Base-by-base conservation (phyloP, 306 rosid genomes). In the Aeschynomene evenia region DNA sequence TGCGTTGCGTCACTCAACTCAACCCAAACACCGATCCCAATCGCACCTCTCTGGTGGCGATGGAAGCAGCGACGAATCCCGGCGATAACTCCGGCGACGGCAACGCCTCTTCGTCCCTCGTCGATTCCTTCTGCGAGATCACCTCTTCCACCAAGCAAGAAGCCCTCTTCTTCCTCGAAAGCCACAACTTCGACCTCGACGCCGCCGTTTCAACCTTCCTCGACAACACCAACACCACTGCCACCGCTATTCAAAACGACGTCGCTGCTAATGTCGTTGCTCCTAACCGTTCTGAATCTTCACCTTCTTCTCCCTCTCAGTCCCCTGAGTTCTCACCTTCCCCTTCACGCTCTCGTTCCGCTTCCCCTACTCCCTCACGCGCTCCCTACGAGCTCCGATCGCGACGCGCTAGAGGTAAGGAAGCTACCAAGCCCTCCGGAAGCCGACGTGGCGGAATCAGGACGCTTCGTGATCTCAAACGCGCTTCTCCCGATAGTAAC, bases 111-210 rank as follows among this genome's bases (percentile, higher is more conserved):
- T 28, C 31, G 0, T 28, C 31, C 6, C 31, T 87, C n/a, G 26
- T 90, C 75, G 39, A 45, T 24, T 76, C 98, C 34, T 94, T 94
- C 95, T 55, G 84, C 66, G 97, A 94, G 66, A 85, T 94, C 89
- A 87, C 98, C 46, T 79, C 90, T 6, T 76, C 96, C 40, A 63
- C 98, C 19, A 79, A 73, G 16, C 85, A 87, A 63, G 97, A 86
- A 77, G 98, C 97, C 37, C 64, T 71, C 36, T 88, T 88, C 91
- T 94, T 80, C 84, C 83, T 94, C 19, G 98, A 94, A 26, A 74
- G 82, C 77, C 97, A 90, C 78, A 88, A 88, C 49, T 94, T 85
- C 83, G 92, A 88, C 73, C 96, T 94, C 43, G 96, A 94, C 74
- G 87, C 96, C 45, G 98, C 98, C 82, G 89, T 94, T 61, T 81